These are phyloP conservation scores for Pseudevernia furfuracea DNA, from an alignment of 495 filamentous ascomycete species.

Conservation along the genomic window DNA sequence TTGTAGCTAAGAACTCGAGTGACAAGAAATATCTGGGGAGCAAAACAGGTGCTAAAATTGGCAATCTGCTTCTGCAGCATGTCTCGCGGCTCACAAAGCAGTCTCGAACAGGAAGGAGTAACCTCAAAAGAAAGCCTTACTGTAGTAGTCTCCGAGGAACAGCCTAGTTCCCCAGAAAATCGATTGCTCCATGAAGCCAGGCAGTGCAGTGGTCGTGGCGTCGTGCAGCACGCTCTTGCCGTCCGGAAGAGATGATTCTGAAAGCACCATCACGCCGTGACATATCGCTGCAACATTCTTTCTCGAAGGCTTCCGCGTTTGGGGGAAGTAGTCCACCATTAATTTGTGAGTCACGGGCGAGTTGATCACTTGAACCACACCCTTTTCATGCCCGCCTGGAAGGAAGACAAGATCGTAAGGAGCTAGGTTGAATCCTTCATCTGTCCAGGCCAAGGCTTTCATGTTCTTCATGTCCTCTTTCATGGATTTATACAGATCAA, in stretches of 20 bases:
- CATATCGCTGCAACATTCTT: slow-evolving; percentile 45
- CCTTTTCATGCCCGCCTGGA: slow-evolving; percentile 49
- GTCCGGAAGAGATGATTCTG: slow-evolving; percentile 35
- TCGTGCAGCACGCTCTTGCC: slow-evolving; percentile 43
- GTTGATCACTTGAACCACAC: slow-evolving; percentile 45
- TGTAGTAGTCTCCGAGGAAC: slow-evolving; percentile 43
- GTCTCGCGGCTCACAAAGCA: neutral
- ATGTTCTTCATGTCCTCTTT: slow-evolving; percentile 35
- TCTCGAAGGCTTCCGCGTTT: slow-evolving; percentile 38
- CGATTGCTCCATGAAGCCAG: slow-evolving; percentile 42
- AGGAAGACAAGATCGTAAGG: slow-evolving; percentile 44
- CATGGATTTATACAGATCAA: slow-evolving; percentile 40
- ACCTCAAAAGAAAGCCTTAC: neutral
- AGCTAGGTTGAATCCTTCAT: slow-evolving; percentile 39
- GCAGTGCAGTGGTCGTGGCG: slow-evolving; percentile 44
- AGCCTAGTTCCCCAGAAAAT: slow-evolving; percentile 44
- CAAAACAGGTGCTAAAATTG: too few relatives aligned
- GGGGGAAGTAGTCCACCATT: slow-evolving; percentile 42
- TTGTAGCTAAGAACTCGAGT: too few relatives aligned
- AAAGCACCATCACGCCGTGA: slow-evolving; percentile 48
- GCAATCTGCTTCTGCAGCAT: neutral
- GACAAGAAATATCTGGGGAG: too few relatives aligned
- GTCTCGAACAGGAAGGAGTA: neutral
- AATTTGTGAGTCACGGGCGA: slow-evolving; percentile 41
- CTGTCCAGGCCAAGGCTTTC: slow-evolving; percentile 40